Base-by-base conservation (phyloP, 306 rosid species). In the Cotoneaster glaucophyllus region DNA sequence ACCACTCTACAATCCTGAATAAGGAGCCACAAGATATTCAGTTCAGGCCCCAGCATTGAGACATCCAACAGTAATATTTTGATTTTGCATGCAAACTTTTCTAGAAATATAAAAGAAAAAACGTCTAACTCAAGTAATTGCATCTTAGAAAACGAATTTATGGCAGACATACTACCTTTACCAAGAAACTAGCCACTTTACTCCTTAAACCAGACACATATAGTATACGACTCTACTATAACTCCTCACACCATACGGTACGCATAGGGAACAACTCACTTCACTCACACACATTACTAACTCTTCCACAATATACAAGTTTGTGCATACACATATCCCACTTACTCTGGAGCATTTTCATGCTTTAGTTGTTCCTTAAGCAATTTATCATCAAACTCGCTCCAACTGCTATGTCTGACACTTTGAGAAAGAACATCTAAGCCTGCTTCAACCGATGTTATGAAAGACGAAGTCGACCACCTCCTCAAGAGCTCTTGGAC, bases 401-500 rank as follows among this genome's bases (percentile, higher is more conserved):
- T 69, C 39, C 72, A 57, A 24, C 70, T 54, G 22, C 68, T 64
- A 48, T 21, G 37, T 64, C 29, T 64, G 18, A 81, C 45, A 39
- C 25, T 56, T 53, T 45, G 34, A 37, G 67, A 77, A 56, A 81
- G 29, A 43, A 59, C 66, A 24, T 74, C 63, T 28, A 81, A 69
- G 71, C 85, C 74, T 43, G 75, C 58, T 72, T 70, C 85, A 64
- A 84, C 78, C 11, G 78, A 39, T 24, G 75, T 65, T 28, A 77
- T 44, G 70, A 77, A 18, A 31, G 80, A 84, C 32, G 70, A 78
- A 8, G 66, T 50, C 62, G 80, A 81, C 69, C 44, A 59, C 67
- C 87, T 81, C 78, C 78, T 77, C 57, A 66, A 21, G 54, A 84
- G 73, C 82, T 56, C 76, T 37, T 77, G 78, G 48, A 77, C 75